Evolutionary conservation across 345 rosid species (phyloP), one percentile per base, ranked within the genome.

Genomic region (Clarkia xantiana): DNA sequence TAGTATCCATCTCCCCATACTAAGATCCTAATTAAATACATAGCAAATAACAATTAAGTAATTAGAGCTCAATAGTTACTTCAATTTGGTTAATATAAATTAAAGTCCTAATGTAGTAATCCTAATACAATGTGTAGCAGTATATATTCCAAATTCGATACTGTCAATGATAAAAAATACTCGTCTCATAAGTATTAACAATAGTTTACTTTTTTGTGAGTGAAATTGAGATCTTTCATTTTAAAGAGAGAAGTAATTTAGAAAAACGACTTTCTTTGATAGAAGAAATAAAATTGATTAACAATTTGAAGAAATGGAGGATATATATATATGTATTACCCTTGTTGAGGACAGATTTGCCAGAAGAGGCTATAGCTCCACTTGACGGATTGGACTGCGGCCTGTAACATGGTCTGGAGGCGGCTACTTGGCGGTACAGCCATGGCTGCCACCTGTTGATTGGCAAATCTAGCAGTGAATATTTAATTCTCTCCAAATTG

Each of bases 341-440:
- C 80, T 82, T 84, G 88, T 49, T 78, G 96, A 0, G 99, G 96
- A 71, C 90, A 87, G 43, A 78, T 14, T 68, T 84, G 88, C 99
- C 99, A 93, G 55, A 81, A 82, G 64, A 93, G 78, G 63, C 95
- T 72, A 61, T 93, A 93, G 47, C 95, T 87, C 99, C 99, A 93
- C 9, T 74, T 78, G 62, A 87, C 86, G 6, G 96, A 87, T 71
- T 87, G 88, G 63, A 93, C 95, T 36, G 84, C 84, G 18, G 74
- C 73, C 71, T 93, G 91, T 44, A 93, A 65, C 70, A 80, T 70
- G 58, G 23, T 72, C 61, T 82, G 94, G 18, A 87, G 68, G 60
- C 75, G 79, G 59, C 61, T 74, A 59, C 74, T 65, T 7, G 73
- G 77, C 48, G 71, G 78, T 13, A 61, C 72, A n/a, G 71, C 77